Evolutionary conservation across 2,329 filamentous ascomycete species (phyloP).

Genomic region (Cercospora sp.): DNA sequence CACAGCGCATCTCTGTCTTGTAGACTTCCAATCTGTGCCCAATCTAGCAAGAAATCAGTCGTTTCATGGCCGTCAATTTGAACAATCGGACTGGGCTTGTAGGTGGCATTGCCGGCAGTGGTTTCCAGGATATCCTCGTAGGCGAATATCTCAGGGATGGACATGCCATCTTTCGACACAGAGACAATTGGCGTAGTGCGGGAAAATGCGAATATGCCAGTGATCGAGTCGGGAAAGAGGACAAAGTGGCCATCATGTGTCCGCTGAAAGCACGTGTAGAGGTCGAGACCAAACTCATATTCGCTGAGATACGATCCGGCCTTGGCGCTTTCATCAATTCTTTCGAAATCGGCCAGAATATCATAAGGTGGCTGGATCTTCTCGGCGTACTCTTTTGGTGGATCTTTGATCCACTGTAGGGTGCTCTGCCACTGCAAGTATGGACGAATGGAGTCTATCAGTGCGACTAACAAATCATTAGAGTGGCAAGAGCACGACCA

Average conservation of each 20-base stretch:
- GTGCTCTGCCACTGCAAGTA: slow-evolving; percentile 52
- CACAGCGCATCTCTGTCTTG: slow-evolving; percentile 62
- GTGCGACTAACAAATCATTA: slow-evolving; percentile 36
- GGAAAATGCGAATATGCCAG: slow-evolving; percentile 54
- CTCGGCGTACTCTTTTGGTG: slow-evolving; percentile 48
- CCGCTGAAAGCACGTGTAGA: slow-evolving; percentile 55
- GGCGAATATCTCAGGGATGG: slow-evolving; percentile 60
- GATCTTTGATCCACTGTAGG: slow-evolving; percentile 48
- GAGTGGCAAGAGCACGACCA: slow-evolving; percentile 17
- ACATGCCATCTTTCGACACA: slow-evolving; percentile 60
- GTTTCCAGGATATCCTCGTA: slow-evolving; percentile 51
- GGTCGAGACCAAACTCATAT: slow-evolving; percentile 51
- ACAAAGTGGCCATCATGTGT: slow-evolving; percentile 67
- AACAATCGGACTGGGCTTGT: slow-evolving; percentile 52
- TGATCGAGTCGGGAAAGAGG: slow-evolving; percentile 57
- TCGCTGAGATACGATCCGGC: slow-evolving; percentile 44
- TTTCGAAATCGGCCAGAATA: slow-evolving; percentile 43
- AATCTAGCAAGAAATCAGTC: slow-evolving; percentile 51
- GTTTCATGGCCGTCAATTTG: slow-evolving; percentile 61
- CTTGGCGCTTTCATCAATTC: slow-evolving; percentile 44
- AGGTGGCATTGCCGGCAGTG: slow-evolving; percentile 44
- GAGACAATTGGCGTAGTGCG: slow-evolving; percentile 58
- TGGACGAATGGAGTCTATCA: slow-evolving; percentile 48
- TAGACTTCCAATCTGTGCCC: slow-evolving; percentile 50
- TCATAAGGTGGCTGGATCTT: slow-evolving; percentile 49